Evolutionary conservation across 2,329 filamentous ascomycete genomes (phyloP).

Genomic region (Aspergillus tubingensis): DNA sequence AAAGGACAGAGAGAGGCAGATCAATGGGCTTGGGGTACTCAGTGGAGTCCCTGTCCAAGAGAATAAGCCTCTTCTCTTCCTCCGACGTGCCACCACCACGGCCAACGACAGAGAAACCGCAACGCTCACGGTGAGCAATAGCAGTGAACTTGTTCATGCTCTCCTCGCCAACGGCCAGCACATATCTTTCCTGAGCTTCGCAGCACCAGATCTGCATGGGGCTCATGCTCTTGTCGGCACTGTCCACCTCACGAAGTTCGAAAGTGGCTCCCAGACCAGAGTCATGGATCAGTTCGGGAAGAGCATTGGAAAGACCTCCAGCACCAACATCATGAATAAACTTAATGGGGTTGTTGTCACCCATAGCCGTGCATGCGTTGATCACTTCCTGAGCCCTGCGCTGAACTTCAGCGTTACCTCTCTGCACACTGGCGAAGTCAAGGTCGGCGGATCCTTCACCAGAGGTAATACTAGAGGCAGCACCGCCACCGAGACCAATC

Average conservation of each 20-base stretch:
- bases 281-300: constrained; percentile 89
- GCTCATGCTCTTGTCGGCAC: constrained; percentile 86
- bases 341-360: constrained; percentile 82
- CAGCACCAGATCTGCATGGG: constrained; percentile 98
- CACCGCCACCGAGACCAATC: constrained; percentile 92
- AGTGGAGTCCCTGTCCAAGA: constrained; percentile 77
- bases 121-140: constrained; percentile 78
- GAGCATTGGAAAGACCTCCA: constrained; percentile 79
- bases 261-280: constrained; percentile 88
- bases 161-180: constrained; percentile 81
- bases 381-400: constrained; percentile 97
- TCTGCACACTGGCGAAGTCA: constrained; percentile 95
- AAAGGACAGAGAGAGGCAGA: constrained; percentile 82
- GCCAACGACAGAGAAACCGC: constrained; percentile 89
- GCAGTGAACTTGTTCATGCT: constrained; percentile 71
- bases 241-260: constrained; percentile 92
- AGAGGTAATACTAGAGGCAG: constrained; percentile 86
- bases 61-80: constrained; percentile 71
- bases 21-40: constrained; percentile 80
- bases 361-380: constrained; percentile 85
- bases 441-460: constrained; percentile 87
- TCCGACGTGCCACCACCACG: constrained; percentile 66
- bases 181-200: constrained; percentile 94
- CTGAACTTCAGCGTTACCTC: constrained; percentile 96
- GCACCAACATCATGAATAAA: constrained; percentile 98